Conservation (phyloP, 805 yeast genomes). For the Torulaspora microellipsoides region DNA sequence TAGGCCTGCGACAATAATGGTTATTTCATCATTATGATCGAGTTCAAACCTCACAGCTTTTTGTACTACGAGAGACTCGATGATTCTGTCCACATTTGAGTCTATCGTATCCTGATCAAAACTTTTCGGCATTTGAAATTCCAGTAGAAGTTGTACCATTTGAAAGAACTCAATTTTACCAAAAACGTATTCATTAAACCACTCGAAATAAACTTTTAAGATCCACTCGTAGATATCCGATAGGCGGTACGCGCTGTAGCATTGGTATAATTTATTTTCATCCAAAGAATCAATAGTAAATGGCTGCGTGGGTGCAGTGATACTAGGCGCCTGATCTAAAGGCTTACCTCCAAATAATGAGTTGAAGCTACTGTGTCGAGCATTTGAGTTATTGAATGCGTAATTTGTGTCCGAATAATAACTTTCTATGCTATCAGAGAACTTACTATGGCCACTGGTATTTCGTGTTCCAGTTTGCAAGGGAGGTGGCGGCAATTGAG, state of each 20-base stretch:
- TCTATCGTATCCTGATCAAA: constrained; percentile 48
- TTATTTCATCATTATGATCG: constrained; percentile 29
- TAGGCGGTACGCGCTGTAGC: constrained; percentile 44
- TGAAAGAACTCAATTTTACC: constrained; percentile 49
- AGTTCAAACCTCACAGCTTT: constrained; percentile 42
- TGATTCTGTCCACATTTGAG: constrained; percentile 45
- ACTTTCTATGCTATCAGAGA: constrained; percentile 32
- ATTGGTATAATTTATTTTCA: constrained; percentile 45
- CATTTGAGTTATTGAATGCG: constrained; percentile 31
- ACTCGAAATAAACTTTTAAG: constrained; percentile 40
- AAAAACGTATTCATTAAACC: constrained; percentile 52
- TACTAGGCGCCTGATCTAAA: constrained; percentile 31
- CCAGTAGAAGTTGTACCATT: constrained; percentile 47
- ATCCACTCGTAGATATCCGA: constrained; percentile 54
- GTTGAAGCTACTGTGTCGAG: constrained; percentile 32
- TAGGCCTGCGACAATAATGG: constrained; percentile 35
- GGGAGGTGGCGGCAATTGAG: constrained; percentile 20
- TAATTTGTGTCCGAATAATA: constrained; percentile 33
- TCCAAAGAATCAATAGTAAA: constrained; percentile 48
- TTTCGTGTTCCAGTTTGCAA: constrained; percentile 18
- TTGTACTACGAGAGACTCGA: constrained; percentile 39
- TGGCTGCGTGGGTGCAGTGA: constrained; percentile 50
- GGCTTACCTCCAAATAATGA: constrained; percentile 34
- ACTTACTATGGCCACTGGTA: constrained; percentile 22
- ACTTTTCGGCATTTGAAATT: constrained; percentile 46